These are phyloP conservation scores for Penicillium thymicola DNA, from an alignment of 2,329 filamentous ascomycete species.

Conservation along the genomic window DNA sequence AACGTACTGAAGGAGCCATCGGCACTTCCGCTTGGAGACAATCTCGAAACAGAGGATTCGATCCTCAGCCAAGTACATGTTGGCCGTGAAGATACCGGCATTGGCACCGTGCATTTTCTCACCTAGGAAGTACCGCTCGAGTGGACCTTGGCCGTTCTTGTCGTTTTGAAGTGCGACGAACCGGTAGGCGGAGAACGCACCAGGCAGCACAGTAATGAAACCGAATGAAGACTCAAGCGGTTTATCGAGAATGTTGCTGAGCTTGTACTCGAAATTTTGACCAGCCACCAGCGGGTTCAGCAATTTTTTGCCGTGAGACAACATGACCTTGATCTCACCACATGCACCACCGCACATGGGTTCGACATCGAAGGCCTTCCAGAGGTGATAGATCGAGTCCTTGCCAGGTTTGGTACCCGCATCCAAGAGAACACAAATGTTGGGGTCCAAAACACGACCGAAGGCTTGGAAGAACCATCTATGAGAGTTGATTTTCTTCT, in stretches of 20 bases:
- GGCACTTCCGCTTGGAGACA: slow-evolving; percentile 93
- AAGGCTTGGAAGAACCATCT: slow-evolving; percentile 99
- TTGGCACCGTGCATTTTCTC: slow-evolving; percentile 93
- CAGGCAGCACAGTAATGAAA: slow-evolving; percentile 93
- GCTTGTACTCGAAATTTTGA: slow-evolving; percentile 99
- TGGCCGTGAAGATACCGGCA: slow-evolving; percentile 95
- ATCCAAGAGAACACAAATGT: slow-evolving; percentile 94
- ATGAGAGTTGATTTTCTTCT: slow-evolving; percentile 99
- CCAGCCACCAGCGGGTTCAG: slow-evolving; percentile 91
- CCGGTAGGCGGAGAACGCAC: slow-evolving; percentile 97
- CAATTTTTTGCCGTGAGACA: slow-evolving; percentile 79
- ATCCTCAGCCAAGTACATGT: slow-evolving; percentile 57
- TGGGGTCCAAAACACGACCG: slow-evolving; percentile 84
- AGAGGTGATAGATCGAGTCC: slow-evolving; percentile 94
- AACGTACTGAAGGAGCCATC: slow-evolving; percentile 97
- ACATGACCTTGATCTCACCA: slow-evolving; percentile 98
- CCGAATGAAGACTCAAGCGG: slow-evolving; percentile 95
- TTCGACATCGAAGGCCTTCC: slow-evolving; percentile 97
- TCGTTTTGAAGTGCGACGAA: slow-evolving; percentile 95
- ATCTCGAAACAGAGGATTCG: slow-evolving; percentile 65
- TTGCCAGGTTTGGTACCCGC: slow-evolving; percentile 92
- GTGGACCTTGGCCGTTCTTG: slow-evolving; percentile 84
- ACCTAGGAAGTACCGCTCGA: slow-evolving; percentile 96
- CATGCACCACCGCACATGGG: slow-evolving; percentile 97
- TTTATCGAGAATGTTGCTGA: slow-evolving; percentile 99